Evolutionary conservation across 2,329 filamentous ascomycete species (phyloP).

Genomic region (Xylaria sp.): DNA sequence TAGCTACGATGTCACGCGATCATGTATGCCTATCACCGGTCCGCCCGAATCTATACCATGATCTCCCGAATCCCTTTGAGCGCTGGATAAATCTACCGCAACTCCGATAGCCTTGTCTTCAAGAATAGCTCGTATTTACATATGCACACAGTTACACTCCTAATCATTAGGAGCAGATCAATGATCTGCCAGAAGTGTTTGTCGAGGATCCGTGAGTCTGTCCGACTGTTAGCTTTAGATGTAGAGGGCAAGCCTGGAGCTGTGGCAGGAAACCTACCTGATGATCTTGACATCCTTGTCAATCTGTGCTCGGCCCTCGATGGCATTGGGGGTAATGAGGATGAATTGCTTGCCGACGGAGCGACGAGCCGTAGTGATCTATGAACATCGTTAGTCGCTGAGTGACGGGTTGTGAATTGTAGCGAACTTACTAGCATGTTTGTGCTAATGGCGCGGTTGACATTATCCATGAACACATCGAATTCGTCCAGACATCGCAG

Average conservation of each 20-base stretch:
- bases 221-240: conserved; percentile 29
- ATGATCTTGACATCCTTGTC: conserved; percentile 78
- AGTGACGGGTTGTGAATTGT: too few species aligned
- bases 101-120: conserved; percentile 4
- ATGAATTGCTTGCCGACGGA: conserved; percentile 94
- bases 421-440: conserved; percentile 76
- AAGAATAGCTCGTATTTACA: neutral
- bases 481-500: conserved; percentile 96
- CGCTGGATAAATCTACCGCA: neutral
- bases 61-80: neutral
- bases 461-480: conserved; percentile 98
- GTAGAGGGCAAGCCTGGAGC: neutral
- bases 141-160: neutral
- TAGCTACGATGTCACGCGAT: conserved; percentile 5
- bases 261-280: conserved; percentile 48
- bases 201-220: conserved; percentile 63
- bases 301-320: conserved; percentile 60
- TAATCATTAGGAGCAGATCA: conserved; percentile 10
- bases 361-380: conserved; percentile 82
- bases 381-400: conserved; percentile 27
- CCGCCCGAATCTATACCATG: neutral
- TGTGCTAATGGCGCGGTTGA: conserved; percentile 91
- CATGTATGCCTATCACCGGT: conserved; percentile 8
- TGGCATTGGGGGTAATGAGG: conserved; percentile 90
- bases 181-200: conserved; percentile 48